A percentile compares a stretch with the other conserved stretches of the same genome.
Conservation (phyloP, 768 basidiomycete species). For the Suillus brevipes region DNA sequence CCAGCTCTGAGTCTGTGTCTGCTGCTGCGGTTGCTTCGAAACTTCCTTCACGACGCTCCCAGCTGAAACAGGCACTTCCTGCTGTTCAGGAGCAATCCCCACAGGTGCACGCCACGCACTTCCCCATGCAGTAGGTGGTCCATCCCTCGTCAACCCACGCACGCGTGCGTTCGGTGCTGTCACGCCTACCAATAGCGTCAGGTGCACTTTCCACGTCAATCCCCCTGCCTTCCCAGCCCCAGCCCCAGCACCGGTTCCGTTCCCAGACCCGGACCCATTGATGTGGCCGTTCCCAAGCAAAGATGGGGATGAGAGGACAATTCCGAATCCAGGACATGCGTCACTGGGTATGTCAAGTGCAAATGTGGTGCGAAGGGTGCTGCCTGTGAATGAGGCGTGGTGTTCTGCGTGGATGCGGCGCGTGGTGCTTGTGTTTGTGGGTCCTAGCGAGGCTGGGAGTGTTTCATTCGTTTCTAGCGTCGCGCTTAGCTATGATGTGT, state of each 20-base stretch:
- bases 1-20: conserved; percentile 24
- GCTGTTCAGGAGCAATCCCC: conserved; percentile 63
- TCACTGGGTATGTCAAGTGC: conserved; percentile 91
- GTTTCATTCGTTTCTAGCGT: conserved; percentile 88
- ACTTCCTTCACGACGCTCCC: background rate
- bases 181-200: conserved; percentile 83
- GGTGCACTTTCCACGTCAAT: conserved; percentile 84
- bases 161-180: conserved; percentile 46
- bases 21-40: background rate
- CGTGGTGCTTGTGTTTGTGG: conserved; percentile 36
- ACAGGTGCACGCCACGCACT: conserved; percentile 59
- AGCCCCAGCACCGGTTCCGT: conserved; percentile 2
- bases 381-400: conserved; percentile 71
- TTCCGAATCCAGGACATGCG: conserved; percentile 77
- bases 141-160: conserved; percentile 55
- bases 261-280: background rate
- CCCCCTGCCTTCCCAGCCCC: conserved; percentile 53
- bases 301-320: conserved; percentile 9
- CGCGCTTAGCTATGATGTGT: conserved; percentile 69
- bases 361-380: conserved; percentile 79
- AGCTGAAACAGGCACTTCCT: conserved; percentile 16
- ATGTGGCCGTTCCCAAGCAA: background rate
- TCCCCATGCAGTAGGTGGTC: conserved; percentile 70
- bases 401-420: conserved; percentile 85
- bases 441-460: conserved; percentile 53